Evolutionary conservation across 495 filamentous ascomycete species (phyloP), one percentile per base, ranked within the genome.

Genomic region (Evernia prunastri): DNA sequence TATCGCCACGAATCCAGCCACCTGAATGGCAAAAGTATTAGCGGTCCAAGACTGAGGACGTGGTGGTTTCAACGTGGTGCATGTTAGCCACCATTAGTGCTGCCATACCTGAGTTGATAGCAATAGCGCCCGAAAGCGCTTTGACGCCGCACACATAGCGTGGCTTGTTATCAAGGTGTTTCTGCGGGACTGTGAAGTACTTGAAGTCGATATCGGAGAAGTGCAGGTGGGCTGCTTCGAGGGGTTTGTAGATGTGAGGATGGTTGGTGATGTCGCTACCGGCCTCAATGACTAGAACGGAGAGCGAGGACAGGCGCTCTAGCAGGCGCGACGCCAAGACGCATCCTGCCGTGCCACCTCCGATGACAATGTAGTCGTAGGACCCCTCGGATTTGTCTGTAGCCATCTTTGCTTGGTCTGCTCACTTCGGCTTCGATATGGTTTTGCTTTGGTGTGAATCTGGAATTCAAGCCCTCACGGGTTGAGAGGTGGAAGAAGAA

Each of bases 71-170:
- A 45, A n/a, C 9, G 17, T 18, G 4, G n/a, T 23, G 43, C n/a
- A 17, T n/a, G 43, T 23, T 18, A 1, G 43, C 10, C 2, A n/a
- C 20, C 9, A 45, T n/a, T 9, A 45, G n/a, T 23, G 31, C 12
- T 39, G 9, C 13, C 15, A 23, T 59, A 59, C 58, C 59, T 27
- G 59, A 2, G 63, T 75, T 76, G 56, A 73, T 69, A 6, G 73
- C 67, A 36, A 66, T 71, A 12, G 71, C 69, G 17, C 78, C 77
- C 63, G 78, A 78, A 7, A 80, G 70, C 0, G 74, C 71, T 62
- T 78, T 77, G 1, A 77, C 78, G 43, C 70, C 69, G n/a, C 76
- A 73, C 66, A 74, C 69, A 33, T 69, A 67, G 29, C 77, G 69
- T 39, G 71, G 64, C 17, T 77, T 77, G 33, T 73, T 65, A 13